These are phyloP conservation scores for Fremontodendron californicum DNA, from an alignment of 345 rosid species.

Conservation along the genomic window DNA sequence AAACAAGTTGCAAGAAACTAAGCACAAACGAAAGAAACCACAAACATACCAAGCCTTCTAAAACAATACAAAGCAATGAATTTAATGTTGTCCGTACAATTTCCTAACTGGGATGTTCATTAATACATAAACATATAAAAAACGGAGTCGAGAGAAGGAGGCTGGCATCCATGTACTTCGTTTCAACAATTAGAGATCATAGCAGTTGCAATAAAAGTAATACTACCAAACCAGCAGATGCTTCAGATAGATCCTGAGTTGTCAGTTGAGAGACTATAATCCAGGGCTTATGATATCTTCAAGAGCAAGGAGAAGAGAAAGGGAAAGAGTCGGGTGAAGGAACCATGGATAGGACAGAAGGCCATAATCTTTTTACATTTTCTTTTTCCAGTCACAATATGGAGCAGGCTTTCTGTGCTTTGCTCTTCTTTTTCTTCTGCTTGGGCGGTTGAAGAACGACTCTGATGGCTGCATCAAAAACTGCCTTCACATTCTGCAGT, in stretches of 20 bases:
- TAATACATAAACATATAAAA: conserved; percentile 19
- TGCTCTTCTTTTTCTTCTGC: conserved; percentile 84
- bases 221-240: conserved; percentile 27
- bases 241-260: conserved; percentile 27
- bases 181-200: conserved; percentile 25
- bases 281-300: conserved; percentile 27
- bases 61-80: not conserved
- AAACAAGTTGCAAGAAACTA: not conserved
- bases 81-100: conserved; percentile 7
- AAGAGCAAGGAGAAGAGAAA: conserved; percentile 21
- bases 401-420: conserved; percentile 85
- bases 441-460: conserved; percentile 98
- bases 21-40: not conserved
- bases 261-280: conserved; percentile 16
- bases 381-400: conserved; percentile 47
- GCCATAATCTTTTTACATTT: not conserved
- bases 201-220: conserved; percentile 30
- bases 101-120: conserved; percentile 26
- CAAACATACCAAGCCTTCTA: conserved; percentile 13
- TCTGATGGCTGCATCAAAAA: conserved; percentile 86
- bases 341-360: not conserved
- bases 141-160: not conserved
- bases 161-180: not conserved
- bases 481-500: conserved; percentile 84
- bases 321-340: not conserved